Percentiles rank a stretch among this genome's conserved stretches.
Evolutionary conservation across 371 early-diverging fungal genomes (phyloP).

Genomic region (Umbelopsis sp.): DNA sequence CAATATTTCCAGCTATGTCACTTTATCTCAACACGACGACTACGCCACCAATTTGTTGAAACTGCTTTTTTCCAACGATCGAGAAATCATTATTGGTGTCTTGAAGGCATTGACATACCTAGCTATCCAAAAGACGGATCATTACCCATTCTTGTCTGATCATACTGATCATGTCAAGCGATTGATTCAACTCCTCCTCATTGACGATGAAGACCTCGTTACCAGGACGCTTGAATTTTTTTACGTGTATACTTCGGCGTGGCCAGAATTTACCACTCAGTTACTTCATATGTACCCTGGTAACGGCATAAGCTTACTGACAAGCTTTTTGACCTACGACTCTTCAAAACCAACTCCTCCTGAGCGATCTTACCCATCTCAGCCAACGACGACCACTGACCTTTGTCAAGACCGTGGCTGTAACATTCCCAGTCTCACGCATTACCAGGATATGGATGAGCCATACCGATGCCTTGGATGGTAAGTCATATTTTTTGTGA

Average conservation of each 20-base stretch:
- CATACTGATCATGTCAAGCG: conserved; percentile 61
- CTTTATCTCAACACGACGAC: conserved; percentile 38
- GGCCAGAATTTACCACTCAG: conserved; percentile 54
- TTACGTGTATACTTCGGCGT: conserved; percentile 71
- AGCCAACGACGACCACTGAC: background rate
- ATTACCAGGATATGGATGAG: conserved; percentile 48
- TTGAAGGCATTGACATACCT: conserved; percentile 69
- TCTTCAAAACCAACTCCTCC: conserved; percentile 21
- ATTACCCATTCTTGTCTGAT: conserved; percentile 39
- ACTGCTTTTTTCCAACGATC: conserved; percentile 64
- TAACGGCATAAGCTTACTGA: conserved; percentile 55
- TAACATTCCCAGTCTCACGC: conserved; percentile 46
- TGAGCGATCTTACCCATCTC: background rate
- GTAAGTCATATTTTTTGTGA: conserved; percentile 23
- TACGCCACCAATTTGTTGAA: conserved; percentile 42
- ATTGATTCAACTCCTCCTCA: conserved; percentile 67
- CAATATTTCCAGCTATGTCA: conserved; percentile 62
- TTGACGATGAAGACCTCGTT: conserved; percentile 75
- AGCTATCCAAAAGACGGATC: conserved; percentile 63
- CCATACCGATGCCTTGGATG: conserved; percentile 59
- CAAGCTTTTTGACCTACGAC: conserved; percentile 58
- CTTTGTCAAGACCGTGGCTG: conserved; percentile 18
- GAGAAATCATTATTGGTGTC: conserved; percentile 66
- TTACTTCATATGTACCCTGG: conserved; percentile 58
- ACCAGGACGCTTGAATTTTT: conserved; percentile 74